These are phyloP conservation scores for Boletellus ananiceps DNA, from an alignment of 768 basidiomycete genomes.

Conservation along the genomic window DNA sequence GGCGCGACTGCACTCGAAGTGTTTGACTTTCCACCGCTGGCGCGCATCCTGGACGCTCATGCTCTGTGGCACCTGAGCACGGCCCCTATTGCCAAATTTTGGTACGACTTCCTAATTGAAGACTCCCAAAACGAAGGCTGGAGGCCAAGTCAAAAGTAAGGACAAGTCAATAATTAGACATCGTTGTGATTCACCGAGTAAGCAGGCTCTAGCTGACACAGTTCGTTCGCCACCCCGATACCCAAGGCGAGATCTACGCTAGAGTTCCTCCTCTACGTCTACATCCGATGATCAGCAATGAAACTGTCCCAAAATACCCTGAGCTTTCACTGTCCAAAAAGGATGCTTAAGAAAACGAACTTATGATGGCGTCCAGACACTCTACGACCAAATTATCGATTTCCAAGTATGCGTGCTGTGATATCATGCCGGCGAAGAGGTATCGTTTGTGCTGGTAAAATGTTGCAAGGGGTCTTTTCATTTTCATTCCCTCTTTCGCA, in stretches of 20 bases:
- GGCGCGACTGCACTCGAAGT: slow-evolving; percentile 77
- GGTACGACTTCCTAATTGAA: slow-evolving; percentile 81
- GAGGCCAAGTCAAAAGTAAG: slow-evolving; percentile 41
- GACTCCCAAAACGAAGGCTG: slow-evolving; percentile 72
- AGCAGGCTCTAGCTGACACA: slow-evolving; percentile 13
- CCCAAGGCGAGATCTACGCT: slow-evolving; percentile 1
- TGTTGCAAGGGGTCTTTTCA: slow-evolving; percentile 29
- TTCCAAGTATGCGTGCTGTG: slow-evolving; percentile 34
- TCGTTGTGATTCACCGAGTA: slow-evolving; percentile 5
- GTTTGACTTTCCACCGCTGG: slow-evolving; percentile 84
- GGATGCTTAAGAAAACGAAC: slow-evolving; percentile 18
- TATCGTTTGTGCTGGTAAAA: slow-evolving; percentile 34
- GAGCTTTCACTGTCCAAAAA: not conserved
- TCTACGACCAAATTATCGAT: slow-evolving; percentile 30
- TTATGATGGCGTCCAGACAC: slow-evolving; percentile 34
- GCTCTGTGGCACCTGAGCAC: slow-evolving; percentile 91
- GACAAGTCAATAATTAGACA: not conserved
- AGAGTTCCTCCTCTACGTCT: slow-evolving; percentile 20
- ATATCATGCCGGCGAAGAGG: slow-evolving; percentile 32
- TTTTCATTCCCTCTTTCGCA: slow-evolving; percentile 20
- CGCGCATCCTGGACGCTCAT: slow-evolving; percentile 82
- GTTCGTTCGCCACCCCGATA: not conserved
- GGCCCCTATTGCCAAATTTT: slow-evolving; percentile 65
- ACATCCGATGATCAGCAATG: slow-evolving; percentile 30
- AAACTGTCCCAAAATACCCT: slow-evolving; percentile 20